Evolutionary conservation across 345 rosid genomes (phyloP).

Genomic region (Bruguiera parviflora): DNA sequence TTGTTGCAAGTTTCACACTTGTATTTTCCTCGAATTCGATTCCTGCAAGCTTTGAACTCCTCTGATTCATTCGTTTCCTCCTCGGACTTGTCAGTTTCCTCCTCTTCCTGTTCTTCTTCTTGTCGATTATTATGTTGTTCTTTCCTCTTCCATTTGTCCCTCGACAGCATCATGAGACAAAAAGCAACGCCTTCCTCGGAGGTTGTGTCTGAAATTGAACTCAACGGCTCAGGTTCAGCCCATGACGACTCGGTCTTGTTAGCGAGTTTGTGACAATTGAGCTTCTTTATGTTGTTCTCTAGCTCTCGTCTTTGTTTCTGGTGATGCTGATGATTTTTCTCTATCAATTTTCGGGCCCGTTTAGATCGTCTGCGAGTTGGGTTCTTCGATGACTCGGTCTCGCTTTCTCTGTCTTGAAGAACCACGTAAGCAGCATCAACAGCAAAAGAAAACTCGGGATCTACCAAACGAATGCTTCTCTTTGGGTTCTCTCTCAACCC

Average conservation of each 20-base stretch:
- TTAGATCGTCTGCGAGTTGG: slow-evolving; percentile 65
- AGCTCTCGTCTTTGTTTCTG: slow-evolving; percentile 24
- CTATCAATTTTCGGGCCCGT: slow-evolving; percentile 37
- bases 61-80: slow-evolving; percentile 48
- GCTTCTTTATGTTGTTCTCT: slow-evolving; percentile 16
- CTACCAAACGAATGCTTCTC: slow-evolving; percentile 51
- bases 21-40: slow-evolving; percentile 48
- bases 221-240: slow-evolving; percentile 57
- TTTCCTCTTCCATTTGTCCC: slow-evolving; percentile 68
- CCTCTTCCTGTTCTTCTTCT: slow-evolving; percentile 9
- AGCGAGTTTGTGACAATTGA: slow-evolving; percentile 6
- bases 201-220: slow-evolving; percentile 73
- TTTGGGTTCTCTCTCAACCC: slow-evolving; percentile 57
- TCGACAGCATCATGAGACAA: slow-evolving; percentile 88
- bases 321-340: slow-evolving; percentile 19
- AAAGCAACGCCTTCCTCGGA: slow-evolving; percentile 89
- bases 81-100: slow-evolving; percentile 33
- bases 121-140: slow-evolving; percentile 14
- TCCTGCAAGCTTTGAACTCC: slow-evolving; percentile 28
- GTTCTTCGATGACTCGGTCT: slow-evolving; percentile 71
- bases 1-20: slow-evolving; percentile 81
- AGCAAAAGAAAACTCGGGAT: slow-evolving; percentile 54
- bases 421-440: slow-evolving; percentile 48
- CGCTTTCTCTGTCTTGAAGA: slow-evolving; percentile 71
- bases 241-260: slow-evolving; percentile 16